Conservation (phyloP, 768 basidiomycete species). For the Sporobolomyces roseus region DNA sequence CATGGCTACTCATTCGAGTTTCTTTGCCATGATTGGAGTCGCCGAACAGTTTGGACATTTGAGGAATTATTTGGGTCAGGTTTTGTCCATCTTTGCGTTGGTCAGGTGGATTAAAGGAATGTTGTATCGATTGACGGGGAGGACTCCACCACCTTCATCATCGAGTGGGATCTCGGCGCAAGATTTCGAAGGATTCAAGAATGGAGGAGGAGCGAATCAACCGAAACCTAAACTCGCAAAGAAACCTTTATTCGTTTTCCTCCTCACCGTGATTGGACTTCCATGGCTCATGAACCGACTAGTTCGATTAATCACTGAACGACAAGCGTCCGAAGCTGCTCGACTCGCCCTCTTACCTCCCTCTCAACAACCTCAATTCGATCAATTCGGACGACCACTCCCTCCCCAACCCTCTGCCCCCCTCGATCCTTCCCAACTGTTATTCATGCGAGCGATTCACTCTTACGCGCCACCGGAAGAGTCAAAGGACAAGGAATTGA, state of each 20-base stretch:
- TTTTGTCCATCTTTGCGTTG: slow-evolving; percentile 85
- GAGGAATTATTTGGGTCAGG: slow-evolving; percentile 85
- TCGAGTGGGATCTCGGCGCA: slow-evolving; percentile 63
- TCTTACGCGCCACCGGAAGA: slow-evolving; percentile 59
- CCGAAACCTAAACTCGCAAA: slow-evolving; percentile 64
- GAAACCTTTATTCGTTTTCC: slow-evolving; percentile 88
- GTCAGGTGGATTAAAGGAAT: slow-evolving; percentile 73
- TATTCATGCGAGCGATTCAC: slow-evolving; percentile 78
- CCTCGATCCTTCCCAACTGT: slow-evolving; percentile 68
- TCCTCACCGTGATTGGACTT: slow-evolving; percentile 86
- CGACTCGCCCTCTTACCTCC: slow-evolving; percentile 47
- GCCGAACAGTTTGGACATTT: slow-evolving; percentile 90
- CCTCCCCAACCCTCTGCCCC: slow-evolving; percentile 24
- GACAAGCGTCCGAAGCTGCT: slow-evolving; percentile 52
- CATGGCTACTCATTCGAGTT: slow-evolving; percentile 61
- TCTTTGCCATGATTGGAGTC: slow-evolving; percentile 75
- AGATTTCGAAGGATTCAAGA: slow-evolving; percentile 56
- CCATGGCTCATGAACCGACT: slow-evolving; percentile 91
- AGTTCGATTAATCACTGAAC: slow-evolving; percentile 58
- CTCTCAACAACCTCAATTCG: slow-evolving; percentile 50
- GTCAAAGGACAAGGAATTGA: slow-evolving; percentile 70
- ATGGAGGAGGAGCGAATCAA: slow-evolving; percentile 46
- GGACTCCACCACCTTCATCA: slow-evolving; percentile 51
- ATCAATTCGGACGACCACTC: slow-evolving; percentile 43
- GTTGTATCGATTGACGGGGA: slow-evolving; percentile 54